Base-by-base conservation (phyloP, 129 eudicot species). In the Escallonia rubra region DNA sequence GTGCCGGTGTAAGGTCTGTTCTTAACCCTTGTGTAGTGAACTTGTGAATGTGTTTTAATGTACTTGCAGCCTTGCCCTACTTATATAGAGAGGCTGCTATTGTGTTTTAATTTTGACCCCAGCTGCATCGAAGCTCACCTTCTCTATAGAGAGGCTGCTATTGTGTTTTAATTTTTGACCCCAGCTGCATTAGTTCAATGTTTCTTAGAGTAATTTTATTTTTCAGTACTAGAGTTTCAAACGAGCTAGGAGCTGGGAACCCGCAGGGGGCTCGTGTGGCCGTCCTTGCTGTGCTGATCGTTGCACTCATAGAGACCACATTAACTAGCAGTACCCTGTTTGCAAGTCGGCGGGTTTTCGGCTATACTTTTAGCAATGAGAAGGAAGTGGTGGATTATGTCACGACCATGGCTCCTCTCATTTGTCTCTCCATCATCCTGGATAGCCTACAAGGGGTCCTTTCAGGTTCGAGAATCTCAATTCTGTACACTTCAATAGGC, bases 361-460 rank as follows among this genome's bases (percentile, higher is more conserved):
- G 96, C 10, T 83, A 85, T 76, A 70, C 80, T 42, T 89, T 89
- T 74, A 85, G 92, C 67, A 79, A 71, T 39, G 96, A 89, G 61
- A 83, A 78, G 61, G 87, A 85, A 78, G 96, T 89, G 40, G 77
- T 89, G n/a, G 85, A 80, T 57, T 89, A 89, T 68, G 96, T 83
- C 43, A 82, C 86, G 10, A 51, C 47, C 23, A 80, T 86, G 87
- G 82, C 93, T 53, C 96, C 93, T 71, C 86, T 89, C 38, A 45
- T 89, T 43, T 89, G 96, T 63, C 42, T 80, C 52, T 78, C 78
- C 50, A 52, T 81, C 8, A 61, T 89, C 38, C 69, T 78, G 72
- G 96, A 89, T 74, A 71, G 87, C 61, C 40, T 81, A 7, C 93
- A 89, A 70, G 93, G 90, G 45, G 73, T 81, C 65, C 78, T 89